Base-by-base conservation (phyloP, 2,329 filamentous ascomycete species). In the Madurella mycetomatis region DNA sequence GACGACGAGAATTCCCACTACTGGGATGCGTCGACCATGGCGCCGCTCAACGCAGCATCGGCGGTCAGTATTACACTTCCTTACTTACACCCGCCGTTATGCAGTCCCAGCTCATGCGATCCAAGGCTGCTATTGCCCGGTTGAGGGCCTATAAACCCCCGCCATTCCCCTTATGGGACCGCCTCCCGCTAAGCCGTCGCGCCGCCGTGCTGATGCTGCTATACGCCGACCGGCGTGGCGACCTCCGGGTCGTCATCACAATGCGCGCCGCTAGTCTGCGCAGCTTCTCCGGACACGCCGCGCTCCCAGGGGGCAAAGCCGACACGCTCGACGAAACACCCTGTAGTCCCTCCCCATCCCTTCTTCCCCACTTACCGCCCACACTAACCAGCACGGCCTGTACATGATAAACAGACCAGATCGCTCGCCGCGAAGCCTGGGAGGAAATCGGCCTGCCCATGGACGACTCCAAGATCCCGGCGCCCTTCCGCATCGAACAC, bases 401-500 rank as follows among this genome's bases (percentile, higher is more conserved):
- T 12, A 37, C 13, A 15, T 37, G 34, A 37, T 12, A 12, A 37
- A 37, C 9, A 72, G 90, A 90, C 70, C 81, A 92, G 66, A 95
- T 92, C 49, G 91, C 92, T 9, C 84, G 92, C 18, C 84, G 92
- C 60, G 92, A 97, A 76, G 92, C 92, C 1, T 88, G 82, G 69
- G 92, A 97, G 70, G 92, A 97, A 70, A 96, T 97, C 60, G 92
- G 92, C 1, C 83, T 97, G 2, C 89, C 92, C 1, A 78, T 86
- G 65, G 78, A 84, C 62, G 83, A 91, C 66, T 64, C 69, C 54
- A 81, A 82, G 56, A 79, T 96, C 31, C 89, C 90, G 1, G 73
- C 76, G 12, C 89, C 89, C 1, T 96, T 96, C 72, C 78, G 79
- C 51, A 86, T 97, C 62, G 92, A 96, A 72, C 87, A 94, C 66